Base-by-base conservation (phyloP, 306 rosid species). In the Glycyrrhiza uralensis region DNA sequence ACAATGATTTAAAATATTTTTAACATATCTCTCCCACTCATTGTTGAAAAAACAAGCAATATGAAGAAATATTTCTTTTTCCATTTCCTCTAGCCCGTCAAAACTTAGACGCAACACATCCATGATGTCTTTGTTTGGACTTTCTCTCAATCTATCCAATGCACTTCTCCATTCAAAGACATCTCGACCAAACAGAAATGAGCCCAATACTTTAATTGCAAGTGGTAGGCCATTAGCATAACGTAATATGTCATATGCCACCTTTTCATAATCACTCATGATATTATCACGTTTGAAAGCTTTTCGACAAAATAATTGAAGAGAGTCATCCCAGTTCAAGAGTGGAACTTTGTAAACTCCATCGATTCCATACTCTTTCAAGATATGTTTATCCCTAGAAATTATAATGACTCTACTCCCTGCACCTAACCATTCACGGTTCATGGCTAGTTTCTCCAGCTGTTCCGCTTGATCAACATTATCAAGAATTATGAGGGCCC, bases 1-100 rank as follows among this genome's bases (percentile, higher is more conserved):
- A 36, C 42, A 9, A 8, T n/a, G 10, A 8, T 10, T 1, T 0
- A 36, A 2, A 36, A 8, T 4, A 1, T 36, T 36, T 36, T 36
- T 36, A 2, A 36, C 24, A 30, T 1, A 11, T 0, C 0, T 0
- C 5, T 1, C 7, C n/a, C n/a, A n/a, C 0, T 0, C 2, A 0
- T 0, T 0, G 0, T 1, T 0, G 5, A 41, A 23, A 10, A 68
- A 69, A 58, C 75, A 76, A 15, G 76, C 71, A 46, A 76, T 57
- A 5, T 76, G 76, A 11, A 67, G 11, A 68, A 76, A 67, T 17
- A 68, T 55, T 45, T 76, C 75, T 6, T 76, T 66, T 1, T 66
- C 75, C 20, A 10, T 3, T 0, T 19, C 4, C 13, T 36, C 13
- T 9, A 36, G 42, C 42, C 13, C 42, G 10, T 36, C 42, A 36